Conservation (phyloP, 2,329 filamentous ascomycete genomes). For the Colletotrichum somersetense region DNA sequence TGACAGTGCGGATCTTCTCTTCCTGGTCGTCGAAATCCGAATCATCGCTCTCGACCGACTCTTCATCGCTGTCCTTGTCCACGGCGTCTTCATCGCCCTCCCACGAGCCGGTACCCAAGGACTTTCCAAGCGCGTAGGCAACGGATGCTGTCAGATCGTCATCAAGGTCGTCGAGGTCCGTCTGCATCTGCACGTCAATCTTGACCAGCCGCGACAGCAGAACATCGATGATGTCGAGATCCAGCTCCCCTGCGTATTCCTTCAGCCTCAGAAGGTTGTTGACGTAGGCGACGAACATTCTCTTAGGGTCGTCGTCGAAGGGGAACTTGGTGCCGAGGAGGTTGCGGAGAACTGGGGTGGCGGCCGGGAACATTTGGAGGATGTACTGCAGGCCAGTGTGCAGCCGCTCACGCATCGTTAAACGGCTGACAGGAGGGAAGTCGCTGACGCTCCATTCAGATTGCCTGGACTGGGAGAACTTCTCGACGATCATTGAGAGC, state of each 20-base stretch:
- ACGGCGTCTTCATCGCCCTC: slow-evolving; percentile 69
- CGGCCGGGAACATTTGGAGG: slow-evolving; percentile 84
- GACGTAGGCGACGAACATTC: slow-evolving; percentile 88
- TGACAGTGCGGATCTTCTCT: slow-evolving; percentile 77
- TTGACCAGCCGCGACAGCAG: slow-evolving; percentile 91
- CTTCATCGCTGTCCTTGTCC: slow-evolving; percentile 75
- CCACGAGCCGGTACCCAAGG: slow-evolving; percentile 53
- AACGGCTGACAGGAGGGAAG: slow-evolving; percentile 70
- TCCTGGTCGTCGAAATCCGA: slow-evolving; percentile 73
- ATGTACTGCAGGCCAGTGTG: slow-evolving; percentile 83
- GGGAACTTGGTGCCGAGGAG: slow-evolving; percentile 79
- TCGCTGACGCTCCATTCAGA: slow-evolving; percentile 63
- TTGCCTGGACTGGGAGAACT: slow-evolving; percentile 71
- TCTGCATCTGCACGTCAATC: slow-evolving; percentile 94
- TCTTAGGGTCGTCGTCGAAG: slow-evolving; percentile 80
- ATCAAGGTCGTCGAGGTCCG: slow-evolving; percentile 92
- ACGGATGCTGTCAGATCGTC: slow-evolving; percentile 86
- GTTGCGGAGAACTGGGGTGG: slow-evolving; percentile 76
- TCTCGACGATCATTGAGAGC: slow-evolving; percentile 83
- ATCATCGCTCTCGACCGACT: slow-evolving; percentile 79
- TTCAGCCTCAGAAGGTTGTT: slow-evolving; percentile 84
- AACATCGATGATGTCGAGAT: slow-evolving; percentile 83
- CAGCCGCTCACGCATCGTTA: slow-evolving; percentile 77
- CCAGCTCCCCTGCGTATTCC: slow-evolving; percentile 81
- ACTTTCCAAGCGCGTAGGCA: slow-evolving; percentile 63